A percentile compares a stretch with the other conserved stretches of the same genome.
Evolutionary conservation across 805 yeast species (phyloP).

Genomic region (Myxozyma udenii): DNA sequence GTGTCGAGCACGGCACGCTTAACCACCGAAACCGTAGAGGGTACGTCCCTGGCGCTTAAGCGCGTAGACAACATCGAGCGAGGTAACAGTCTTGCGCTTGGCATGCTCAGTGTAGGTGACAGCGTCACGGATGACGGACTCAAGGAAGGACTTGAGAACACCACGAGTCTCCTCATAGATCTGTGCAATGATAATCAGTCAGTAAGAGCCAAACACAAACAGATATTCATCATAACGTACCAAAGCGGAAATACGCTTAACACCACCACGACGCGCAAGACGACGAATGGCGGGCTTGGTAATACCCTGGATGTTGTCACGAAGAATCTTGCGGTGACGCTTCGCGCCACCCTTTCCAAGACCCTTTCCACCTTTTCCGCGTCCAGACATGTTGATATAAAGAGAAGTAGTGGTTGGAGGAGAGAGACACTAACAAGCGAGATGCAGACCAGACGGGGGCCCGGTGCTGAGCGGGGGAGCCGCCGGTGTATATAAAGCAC

Average conservation of each 20-base stretch:
- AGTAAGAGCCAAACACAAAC: too few relatives aligned
- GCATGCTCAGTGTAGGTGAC: conserved; percentile 99
- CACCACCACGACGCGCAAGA: conserved; percentile 99
- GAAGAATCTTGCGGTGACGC: conserved; percentile 98
- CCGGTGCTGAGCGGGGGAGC: neutral
- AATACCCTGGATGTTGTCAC: conserved; percentile 99
- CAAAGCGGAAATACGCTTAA: conserved; percentile 98
- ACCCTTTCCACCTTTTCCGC: conserved; percentile 99
- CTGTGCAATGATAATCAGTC: conserved; percentile 1
- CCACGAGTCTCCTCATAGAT: conserved; percentile 99
- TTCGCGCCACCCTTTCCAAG: conserved; percentile 99
- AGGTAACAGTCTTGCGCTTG: conserved; percentile 99
- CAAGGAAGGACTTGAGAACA: conserved; percentile 92
- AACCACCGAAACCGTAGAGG: conserved; percentile 99
- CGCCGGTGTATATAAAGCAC: conserved; percentile 12
- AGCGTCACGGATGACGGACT: conserved; percentile 97
- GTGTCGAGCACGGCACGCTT: too few relatives aligned
- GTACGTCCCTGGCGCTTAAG: conserved; percentile 99
- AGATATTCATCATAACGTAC: conserved; percentile 3
- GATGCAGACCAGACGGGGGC: conserved; percentile 1
- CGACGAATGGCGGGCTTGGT: conserved; percentile 99
- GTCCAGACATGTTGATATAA: conserved; percentile 72
- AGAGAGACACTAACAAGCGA: conserved; percentile 2
- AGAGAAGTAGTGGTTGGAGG: neutral
- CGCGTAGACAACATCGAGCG: conserved; percentile 97